Conservation (phyloP, 495 filamentous ascomycete genomes). For the Penicillium ucsense region DNA sequence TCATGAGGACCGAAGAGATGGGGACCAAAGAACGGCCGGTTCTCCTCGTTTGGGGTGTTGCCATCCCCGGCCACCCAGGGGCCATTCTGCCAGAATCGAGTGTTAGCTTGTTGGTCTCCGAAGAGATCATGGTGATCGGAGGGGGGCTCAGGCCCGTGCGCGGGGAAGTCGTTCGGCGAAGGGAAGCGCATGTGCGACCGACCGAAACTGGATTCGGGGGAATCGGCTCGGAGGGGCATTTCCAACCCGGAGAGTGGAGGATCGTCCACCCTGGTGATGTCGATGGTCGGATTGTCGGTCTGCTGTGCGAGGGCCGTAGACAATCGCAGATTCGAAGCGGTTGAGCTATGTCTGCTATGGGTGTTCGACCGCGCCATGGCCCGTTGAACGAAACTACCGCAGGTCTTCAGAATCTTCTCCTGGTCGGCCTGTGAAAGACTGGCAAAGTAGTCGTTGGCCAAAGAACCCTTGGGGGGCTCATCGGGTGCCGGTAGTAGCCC, state of each 20-base stretch:
- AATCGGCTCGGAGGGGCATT: constrained; percentile 37
- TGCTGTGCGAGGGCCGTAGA: constrained; percentile 35
- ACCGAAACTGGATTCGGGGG: constrained; percentile 39
- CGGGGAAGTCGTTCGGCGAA: constrained; percentile 36
- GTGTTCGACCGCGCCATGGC: constrained; percentile 31
- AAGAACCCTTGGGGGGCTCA: constrained; percentile 29
- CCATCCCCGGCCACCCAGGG: constrained; percentile 40
- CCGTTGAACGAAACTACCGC: constrained; percentile 39
- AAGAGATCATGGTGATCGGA: constrained; percentile 41
- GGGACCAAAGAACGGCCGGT: constrained; percentile 39
- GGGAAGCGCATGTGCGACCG: constrained; percentile 39
- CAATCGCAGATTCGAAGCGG: constrained; percentile 33
- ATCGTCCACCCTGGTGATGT: constrained; percentile 38
- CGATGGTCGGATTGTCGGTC: constrained; percentile 39
- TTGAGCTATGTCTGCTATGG: constrained; percentile 36
- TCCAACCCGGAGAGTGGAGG: constrained; percentile 32
- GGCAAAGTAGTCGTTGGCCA: constrained; percentile 39
- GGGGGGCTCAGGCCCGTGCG: constrained; percentile 30
- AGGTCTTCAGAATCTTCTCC: constrained; percentile 39
- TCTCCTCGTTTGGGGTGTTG: constrained; percentile 41
- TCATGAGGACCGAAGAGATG: constrained; percentile 32
- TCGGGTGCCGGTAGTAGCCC: constrained; percentile 28
- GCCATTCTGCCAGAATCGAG: constrained; percentile 40
- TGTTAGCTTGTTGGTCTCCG: constrained; percentile 40
- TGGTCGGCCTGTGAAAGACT: constrained; percentile 30